Percentiles rank a stretch among this genome's conserved stretches.
These are phyloP conservation scores for Neodidymelliopsis sp. DNA, from an alignment of 2,329 filamentous ascomycete species.

Conservation along the genomic window DNA sequence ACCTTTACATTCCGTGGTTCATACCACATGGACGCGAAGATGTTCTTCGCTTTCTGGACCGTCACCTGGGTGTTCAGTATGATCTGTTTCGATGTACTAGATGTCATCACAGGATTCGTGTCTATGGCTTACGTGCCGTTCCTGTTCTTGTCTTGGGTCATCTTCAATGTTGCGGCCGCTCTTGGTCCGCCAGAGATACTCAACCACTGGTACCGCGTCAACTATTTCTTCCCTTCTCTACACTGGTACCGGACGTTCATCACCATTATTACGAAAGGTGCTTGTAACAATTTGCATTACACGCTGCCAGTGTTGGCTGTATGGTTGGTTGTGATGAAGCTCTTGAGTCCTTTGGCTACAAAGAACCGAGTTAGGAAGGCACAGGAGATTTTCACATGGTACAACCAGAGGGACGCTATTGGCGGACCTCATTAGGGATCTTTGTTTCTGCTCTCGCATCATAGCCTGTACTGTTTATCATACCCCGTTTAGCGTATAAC, in stretches of 20 bases:
- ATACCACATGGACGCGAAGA: slow-evolving; percentile 18
- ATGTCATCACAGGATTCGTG: slow-evolving; percentile 14
- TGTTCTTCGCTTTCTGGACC: slow-evolving; percentile 23
- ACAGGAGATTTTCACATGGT: slow-evolving; percentile 14
- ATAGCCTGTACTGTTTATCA: neutral
- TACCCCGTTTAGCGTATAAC: too few species aligned
- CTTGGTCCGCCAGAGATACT: slow-evolving; percentile 7
- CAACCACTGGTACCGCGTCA: slow-evolving; percentile 12
- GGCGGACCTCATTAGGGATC: slow-evolving; percentile 17
- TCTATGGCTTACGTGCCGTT: slow-evolving; percentile 16
- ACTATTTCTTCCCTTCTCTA: slow-evolving; percentile 16
- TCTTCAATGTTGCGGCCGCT: slow-evolving; percentile 15
- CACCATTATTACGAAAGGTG: slow-evolving; percentile 17
- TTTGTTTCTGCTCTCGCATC: neutral
- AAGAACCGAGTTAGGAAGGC: slow-evolving; percentile 18
- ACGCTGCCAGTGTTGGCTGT: slow-evolving; percentile 15
- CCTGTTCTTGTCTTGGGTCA: slow-evolving; percentile 10
- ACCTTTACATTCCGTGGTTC: slow-evolving; percentile 18
- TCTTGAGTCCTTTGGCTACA: slow-evolving; percentile 19
- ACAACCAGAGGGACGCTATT: slow-evolving; percentile 19
- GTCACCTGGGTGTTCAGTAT: slow-evolving; percentile 20
- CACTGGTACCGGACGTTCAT: slow-evolving; percentile 21
- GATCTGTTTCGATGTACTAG: slow-evolving; percentile 20
- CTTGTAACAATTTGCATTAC: slow-evolving; percentile 12
- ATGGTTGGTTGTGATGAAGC: slow-evolving; percentile 18